A percentile compares a stretch with the other conserved stretches of the same genome.
Evolutionary conservation across 2,329 filamentous ascomycete genomes (phyloP).

Genomic region (Septoria petroselini): DNA sequence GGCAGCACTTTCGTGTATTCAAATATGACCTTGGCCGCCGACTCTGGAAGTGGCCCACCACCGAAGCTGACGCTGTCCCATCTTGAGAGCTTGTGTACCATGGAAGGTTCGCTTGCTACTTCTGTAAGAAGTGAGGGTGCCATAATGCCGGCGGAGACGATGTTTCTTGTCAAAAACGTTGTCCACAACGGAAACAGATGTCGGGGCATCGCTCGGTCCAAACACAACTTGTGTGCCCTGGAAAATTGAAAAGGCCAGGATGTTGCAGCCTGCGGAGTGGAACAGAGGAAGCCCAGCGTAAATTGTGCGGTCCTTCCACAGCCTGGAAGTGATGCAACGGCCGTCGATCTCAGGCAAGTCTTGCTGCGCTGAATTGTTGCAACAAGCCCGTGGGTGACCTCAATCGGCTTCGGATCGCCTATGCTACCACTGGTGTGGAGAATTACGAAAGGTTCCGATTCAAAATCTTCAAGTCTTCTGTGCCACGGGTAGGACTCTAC

Average conservation of each 20-base stretch:
- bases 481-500: constrained; percentile 6
- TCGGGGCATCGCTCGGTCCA: constrained; percentile 13
- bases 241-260: constrained; percentile 20
- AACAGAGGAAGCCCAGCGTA: constrained; percentile 20
- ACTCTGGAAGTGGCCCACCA: constrained; percentile 15
- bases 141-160: constrained; percentile 15
- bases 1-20: constrained; percentile 9
- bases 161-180: constrained; percentile 7
- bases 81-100: constrained; percentile 4
- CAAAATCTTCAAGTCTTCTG: constrained; percentile 2
- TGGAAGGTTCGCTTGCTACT: constrained; percentile 2
- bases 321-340: constrained; percentile 1
- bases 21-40: constrained; percentile 13
- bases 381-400: constrained; percentile 9
- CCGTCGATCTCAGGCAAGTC: constrained; percentile 12
- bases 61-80: constrained; percentile 18
- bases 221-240: constrained; percentile 16
- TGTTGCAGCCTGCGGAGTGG: constrained; percentile 20
- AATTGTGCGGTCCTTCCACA: constrained; percentile 11
- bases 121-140: constrained; percentile 18
- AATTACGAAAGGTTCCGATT: constrained; percentile 7
- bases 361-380: constrained; percentile 15
- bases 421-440: constrained; percentile 23
- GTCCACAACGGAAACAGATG: background rate
- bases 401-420: constrained; percentile 16